These are phyloP conservation scores for Fusarium tricinctum DNA, from an alignment of 2,329 filamentous ascomycete genomes.

Conservation along the genomic window DNA sequence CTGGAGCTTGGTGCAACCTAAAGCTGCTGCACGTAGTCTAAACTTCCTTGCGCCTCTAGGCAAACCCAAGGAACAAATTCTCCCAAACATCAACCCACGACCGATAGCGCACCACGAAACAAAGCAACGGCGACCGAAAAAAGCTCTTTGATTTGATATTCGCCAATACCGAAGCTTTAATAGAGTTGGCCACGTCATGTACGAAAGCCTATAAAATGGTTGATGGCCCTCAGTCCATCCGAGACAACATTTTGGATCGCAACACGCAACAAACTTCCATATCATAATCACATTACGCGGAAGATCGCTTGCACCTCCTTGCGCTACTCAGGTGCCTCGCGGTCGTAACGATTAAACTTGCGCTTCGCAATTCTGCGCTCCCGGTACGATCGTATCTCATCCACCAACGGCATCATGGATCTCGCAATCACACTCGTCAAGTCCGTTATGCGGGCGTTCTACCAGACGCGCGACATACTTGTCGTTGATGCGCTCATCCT, in stretches of 20 bases:
- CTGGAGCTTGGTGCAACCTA: neutral
- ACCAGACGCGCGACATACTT: slow-evolving; percentile 85
- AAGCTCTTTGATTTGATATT: too few species aligned
- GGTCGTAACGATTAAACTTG: neutral
- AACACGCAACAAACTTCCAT: neutral
- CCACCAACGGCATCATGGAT: slow-evolving; percentile 58
- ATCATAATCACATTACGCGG: neutral
- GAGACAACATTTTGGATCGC: slow-evolving; percentile 24
- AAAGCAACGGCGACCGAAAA: neutral
- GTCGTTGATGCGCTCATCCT: slow-evolving; percentile 89
- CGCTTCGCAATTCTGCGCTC: neutral
- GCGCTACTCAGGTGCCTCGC: neutral
- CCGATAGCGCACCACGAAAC: neutral
- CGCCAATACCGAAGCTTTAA: neutral
- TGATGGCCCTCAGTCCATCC: slow-evolving; percentile 31
- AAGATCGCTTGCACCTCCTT: neutral
- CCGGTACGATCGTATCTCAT: neutral
- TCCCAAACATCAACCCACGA: neutral
- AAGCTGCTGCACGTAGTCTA: neutral
- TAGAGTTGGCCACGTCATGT: slow-evolving; percentile 27
- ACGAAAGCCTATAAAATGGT: slow-evolving; percentile 34
- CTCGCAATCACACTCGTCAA: slow-evolving; percentile 83
- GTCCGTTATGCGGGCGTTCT: slow-evolving; percentile 88
- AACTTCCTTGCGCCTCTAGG: slow-evolving; percentile 3
- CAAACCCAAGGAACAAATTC: neutral